Evolutionary conservation across 352 stramenopile species (phyloP).

Genomic region (Pythium guiyangense): DNA sequence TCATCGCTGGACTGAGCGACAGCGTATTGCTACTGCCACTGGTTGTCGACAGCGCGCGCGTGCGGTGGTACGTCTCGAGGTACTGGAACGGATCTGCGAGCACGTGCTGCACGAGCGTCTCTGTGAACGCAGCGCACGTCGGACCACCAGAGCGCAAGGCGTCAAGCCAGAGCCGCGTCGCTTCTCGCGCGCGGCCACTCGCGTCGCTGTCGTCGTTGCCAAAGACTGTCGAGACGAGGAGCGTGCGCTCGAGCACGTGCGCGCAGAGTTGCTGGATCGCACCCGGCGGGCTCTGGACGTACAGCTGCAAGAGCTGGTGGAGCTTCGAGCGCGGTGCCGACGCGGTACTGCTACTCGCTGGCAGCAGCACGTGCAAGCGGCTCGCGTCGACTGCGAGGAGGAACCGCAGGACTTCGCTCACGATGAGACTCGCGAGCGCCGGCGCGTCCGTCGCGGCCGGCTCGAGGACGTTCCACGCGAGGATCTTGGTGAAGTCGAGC

Average conservation of each 20-base stretch:
- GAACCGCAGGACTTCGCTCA: conserved; percentile 70
- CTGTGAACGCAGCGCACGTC: conserved; percentile 37
- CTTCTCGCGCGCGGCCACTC: conserved; percentile 29
- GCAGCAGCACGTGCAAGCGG: conserved; percentile 55
- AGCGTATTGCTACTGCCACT: conserved; percentile 6
- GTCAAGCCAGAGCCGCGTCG: conserved; percentile 66
- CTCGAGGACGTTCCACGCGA: conserved; percentile 52
- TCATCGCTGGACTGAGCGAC: conserved; percentile 36
- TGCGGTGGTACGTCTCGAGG: conserved; percentile 23
- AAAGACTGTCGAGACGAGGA: conserved; percentile 55
- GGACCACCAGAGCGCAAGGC: conserved; percentile 35
- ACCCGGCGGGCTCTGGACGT: conserved; percentile 22
- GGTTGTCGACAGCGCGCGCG: conserved; percentile 4
- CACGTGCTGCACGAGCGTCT: conserved; percentile 37
- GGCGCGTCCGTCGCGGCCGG: background rate
- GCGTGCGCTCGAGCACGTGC: conserved; percentile 47
- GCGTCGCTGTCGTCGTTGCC: conserved; percentile 18
- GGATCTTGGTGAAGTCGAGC: conserved; percentile 81
- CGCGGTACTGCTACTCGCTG: conserved; percentile 4
- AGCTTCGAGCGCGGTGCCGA: conserved; percentile 44
- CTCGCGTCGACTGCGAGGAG: conserved; percentile 50
- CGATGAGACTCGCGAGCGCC: conserved; percentile 45
- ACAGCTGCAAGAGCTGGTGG: conserved; percentile 59
- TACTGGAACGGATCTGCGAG: conserved; percentile 47
- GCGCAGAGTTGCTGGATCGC: conserved; percentile 35